A percentile compares a stretch with the other conserved stretches of the same genome.
Evolutionary conservation across 2,329 filamentous ascomycete genomes (phyloP).

Genomic region (Diaporthe eres): DNA sequence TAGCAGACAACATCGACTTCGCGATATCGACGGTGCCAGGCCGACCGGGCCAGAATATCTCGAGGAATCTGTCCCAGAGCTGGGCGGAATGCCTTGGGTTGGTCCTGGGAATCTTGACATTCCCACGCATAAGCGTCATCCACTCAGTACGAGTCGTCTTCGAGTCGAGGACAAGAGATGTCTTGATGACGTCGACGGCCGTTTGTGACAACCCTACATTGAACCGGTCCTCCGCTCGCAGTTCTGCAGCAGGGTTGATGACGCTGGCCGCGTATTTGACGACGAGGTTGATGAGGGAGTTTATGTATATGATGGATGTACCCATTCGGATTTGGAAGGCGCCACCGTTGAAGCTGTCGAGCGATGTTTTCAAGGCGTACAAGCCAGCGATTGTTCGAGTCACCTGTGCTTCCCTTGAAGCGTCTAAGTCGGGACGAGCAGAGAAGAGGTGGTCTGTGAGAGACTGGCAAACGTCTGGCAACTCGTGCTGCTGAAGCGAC

Average conservation of each 20-base stretch:
- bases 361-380: conserved; percentile 69
- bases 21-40: conserved; percentile 78
- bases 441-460: conserved; percentile 82
- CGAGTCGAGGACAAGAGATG: conserved; percentile 78
- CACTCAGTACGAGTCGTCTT: conserved; percentile 79
- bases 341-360: conserved; percentile 68
- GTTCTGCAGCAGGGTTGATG: conserved; percentile 68
- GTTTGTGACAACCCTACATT: conserved; percentile 67
- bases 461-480: conserved; percentile 85
- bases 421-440: conserved; percentile 68
- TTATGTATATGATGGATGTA: conserved; percentile 73
- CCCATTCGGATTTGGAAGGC: conserved; percentile 60
- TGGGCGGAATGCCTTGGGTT: conserved; percentile 78
- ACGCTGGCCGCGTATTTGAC: conserved; percentile 71
- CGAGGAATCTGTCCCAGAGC: conserved; percentile 84
- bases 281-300: conserved; percentile 76
- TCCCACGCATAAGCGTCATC: conserved; percentile 70
- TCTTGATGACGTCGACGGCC: conserved; percentile 75
- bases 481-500: conserved; percentile 82
- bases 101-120: conserved; percentile 74
- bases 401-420: conserved; percentile 70
- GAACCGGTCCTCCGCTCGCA: conserved; percentile 60
- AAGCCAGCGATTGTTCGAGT: conserved; percentile 76
- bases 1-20: conserved; percentile 78
- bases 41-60: conserved; percentile 59